Conservation (phyloP, 2,329 filamentous ascomycete genomes). For the Cercospora sp. region DNA sequence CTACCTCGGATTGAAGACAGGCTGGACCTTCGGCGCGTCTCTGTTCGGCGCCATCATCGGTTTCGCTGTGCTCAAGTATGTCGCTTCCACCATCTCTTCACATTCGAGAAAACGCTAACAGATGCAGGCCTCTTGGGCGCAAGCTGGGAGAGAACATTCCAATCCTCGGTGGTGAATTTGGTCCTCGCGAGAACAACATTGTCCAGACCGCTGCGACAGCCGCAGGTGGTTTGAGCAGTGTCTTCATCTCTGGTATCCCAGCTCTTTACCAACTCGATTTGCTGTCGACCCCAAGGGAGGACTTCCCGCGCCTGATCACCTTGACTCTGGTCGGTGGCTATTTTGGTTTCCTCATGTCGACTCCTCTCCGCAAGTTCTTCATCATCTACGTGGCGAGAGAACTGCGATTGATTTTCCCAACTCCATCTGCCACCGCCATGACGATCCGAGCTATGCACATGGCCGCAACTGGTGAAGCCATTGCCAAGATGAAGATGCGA, state of each 20-base stretch:
- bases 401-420: conserved; percentile 61
- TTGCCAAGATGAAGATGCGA: conserved; percentile 60
- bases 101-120: background rate
- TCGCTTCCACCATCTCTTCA: background rate
- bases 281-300: conserved; percentile 53
- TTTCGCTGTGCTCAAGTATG: conserved; percentile 56
- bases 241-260: conserved; percentile 62
- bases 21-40: conserved; percentile 47
- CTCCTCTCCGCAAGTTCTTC: conserved; percentile 61
- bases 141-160: conserved; percentile 52
- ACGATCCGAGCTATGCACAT: conserved; percentile 65
- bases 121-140: conserved; percentile 47
- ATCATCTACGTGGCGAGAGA: conserved; percentile 65
- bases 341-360: conserved; percentile 59
- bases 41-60: conserved; percentile 56
- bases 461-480: conserved; percentile 52
- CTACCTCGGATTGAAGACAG: conserved; percentile 57
- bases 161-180: conserved; percentile 57
- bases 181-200: conserved; percentile 64
- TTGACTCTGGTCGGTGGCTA: conserved; percentile 64
- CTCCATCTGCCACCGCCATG: conserved; percentile 61
- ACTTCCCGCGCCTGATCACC: conserved; percentile 61
- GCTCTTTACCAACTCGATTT: conserved; percentile 61
- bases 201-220: conserved; percentile 62
- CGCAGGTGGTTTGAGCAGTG: conserved; percentile 58